phyloP scores from a whole-genome alignment of 2,329 filamentous ascomycete species.

The Corniculantispora saksenae region DNA sequence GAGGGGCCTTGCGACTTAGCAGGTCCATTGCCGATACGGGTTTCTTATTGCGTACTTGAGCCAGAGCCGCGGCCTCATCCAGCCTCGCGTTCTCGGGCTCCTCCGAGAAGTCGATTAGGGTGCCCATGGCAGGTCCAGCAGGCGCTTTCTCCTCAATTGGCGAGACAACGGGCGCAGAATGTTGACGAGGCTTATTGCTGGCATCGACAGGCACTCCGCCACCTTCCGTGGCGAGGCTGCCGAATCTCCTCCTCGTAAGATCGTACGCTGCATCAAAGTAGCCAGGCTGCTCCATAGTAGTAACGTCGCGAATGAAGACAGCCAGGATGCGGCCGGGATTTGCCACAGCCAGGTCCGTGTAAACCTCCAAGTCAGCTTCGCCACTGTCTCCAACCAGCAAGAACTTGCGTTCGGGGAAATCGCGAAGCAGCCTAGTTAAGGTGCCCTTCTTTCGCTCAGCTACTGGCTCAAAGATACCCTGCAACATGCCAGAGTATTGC shows the following conservation, averaged over 20 bases:
- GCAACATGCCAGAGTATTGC: slow-evolving; percentile 94
- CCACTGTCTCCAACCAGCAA: slow-evolving; percentile 93
- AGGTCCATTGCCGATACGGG: slow-evolving; percentile 33
- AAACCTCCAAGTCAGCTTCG: slow-evolving; percentile 94
- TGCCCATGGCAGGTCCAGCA: slow-evolving; percentile 50
- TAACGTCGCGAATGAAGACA: slow-evolving; percentile 94
- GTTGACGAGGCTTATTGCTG: slow-evolving; percentile 26
- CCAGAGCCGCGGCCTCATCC: slow-evolving; percentile 36
- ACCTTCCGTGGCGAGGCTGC: slow-evolving; percentile 31
- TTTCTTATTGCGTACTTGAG: slow-evolving; percentile 30
- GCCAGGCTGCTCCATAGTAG: slow-evolving; percentile 67
- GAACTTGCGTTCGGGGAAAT: slow-evolving; percentile 89
- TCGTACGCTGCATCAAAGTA: slow-evolving; percentile 72
- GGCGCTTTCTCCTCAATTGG: slow-evolving; percentile 28
- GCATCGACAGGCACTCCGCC: slow-evolving; percentile 19
- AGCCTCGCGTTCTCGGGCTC: slow-evolving; percentile 44
- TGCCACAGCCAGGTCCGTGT: slow-evolving; percentile 85
- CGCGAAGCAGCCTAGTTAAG: slow-evolving; percentile 78
- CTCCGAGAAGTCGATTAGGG: slow-evolving; percentile 62
- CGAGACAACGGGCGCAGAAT: slow-evolving; percentile 24
- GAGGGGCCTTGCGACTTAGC: slow-evolving; percentile 37
- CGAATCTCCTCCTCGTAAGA: slow-evolving; percentile 28
- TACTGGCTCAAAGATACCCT: slow-evolving; percentile 96
- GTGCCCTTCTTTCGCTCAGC: slow-evolving; percentile 91
- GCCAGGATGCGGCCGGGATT: slow-evolving; percentile 82